Percentiles rank a stretch among this genome's conserved stretches.
These are phyloP conservation scores for Graphilbum sp. DNA, from an alignment of 2,329 filamentous ascomycete species.

Conservation along the genomic window DNA sequence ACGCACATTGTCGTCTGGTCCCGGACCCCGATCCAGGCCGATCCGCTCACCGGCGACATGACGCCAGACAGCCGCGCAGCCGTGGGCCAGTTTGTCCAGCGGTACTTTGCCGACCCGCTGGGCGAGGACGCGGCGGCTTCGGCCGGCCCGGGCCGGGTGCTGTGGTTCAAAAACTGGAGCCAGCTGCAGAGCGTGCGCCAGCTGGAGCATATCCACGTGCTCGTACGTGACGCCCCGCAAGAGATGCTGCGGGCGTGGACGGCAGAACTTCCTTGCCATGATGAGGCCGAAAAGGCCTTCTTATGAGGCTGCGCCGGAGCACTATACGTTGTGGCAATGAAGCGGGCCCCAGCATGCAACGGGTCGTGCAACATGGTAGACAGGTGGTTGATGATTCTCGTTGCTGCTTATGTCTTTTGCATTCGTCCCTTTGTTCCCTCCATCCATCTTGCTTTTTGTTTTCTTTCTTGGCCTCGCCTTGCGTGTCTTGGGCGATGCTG, in stretches of 20 bases:
- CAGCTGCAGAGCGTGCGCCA: slow-evolving; percentile 74
- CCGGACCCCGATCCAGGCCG: slow-evolving; percentile 62
- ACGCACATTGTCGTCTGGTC: slow-evolving; percentile 88
- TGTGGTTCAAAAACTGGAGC: slow-evolving; percentile 95
- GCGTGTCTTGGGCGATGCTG: too few relatives aligned
- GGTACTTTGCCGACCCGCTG: slow-evolving; percentile 44
- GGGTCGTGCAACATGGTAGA: too few relatives aligned
- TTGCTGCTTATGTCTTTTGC: too few relatives aligned
- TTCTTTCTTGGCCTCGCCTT: too few relatives aligned
- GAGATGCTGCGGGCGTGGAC: slow-evolving; percentile 38
- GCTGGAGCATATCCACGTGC: slow-evolving; percentile 78
- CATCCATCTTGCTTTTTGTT: too few relatives aligned
- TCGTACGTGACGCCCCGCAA: slow-evolving; percentile 38
- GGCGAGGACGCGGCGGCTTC: too few relatives aligned
- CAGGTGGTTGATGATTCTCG: too few relatives aligned
- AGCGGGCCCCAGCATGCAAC: too few relatives aligned
- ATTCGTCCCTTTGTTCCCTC: not conserved
- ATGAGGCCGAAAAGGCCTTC: not conserved
- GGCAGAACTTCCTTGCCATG: slow-evolving; percentile 22
- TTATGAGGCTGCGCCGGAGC: too few relatives aligned
- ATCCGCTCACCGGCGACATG: slow-evolving; percentile 54
- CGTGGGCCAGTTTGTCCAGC: slow-evolving; percentile 54
- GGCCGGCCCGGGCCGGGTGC: slow-evolving; percentile 30
- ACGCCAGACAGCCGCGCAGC: slow-evolving; percentile 44
- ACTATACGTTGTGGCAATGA: too few relatives aligned